Evolutionary conservation across 2,329 filamentous ascomycete genomes (phyloP).

Genomic region (Ascocoryne sarcoides): DNA sequence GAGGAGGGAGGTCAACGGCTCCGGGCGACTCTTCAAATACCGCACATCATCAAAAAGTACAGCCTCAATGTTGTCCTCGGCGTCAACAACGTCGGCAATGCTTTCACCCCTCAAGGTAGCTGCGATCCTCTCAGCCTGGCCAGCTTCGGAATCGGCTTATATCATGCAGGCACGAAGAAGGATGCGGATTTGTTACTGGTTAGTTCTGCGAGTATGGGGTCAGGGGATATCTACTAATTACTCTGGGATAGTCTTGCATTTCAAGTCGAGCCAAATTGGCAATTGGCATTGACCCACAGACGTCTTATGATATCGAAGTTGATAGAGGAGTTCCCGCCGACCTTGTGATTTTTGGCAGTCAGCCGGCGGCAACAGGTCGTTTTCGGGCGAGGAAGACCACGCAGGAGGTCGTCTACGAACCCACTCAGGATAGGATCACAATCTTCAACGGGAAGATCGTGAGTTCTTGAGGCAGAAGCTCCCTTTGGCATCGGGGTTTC

Average conservation of each 20-base stretch:
- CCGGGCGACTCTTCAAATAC: conserved; percentile 54
- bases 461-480: conserved; percentile 3
- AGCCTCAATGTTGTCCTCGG: conserved; percentile 52
- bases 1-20: conserved; percentile 28
- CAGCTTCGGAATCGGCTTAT: conserved; percentile 54
- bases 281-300: conserved; percentile 18
- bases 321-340: conserved; percentile 21
- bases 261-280: conserved; percentile 24
- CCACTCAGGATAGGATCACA: conserved; percentile 20
- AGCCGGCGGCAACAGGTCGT: conserved; percentile 5
- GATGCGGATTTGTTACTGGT: conserved; percentile 52
- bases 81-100: conserved; percentile 67
- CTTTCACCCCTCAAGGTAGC: conserved; percentile 62
- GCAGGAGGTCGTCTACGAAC: conserved; percentile 25
- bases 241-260: conserved; percentile 23
- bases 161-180: conserved; percentile 53
- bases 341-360: conserved; percentile 23
- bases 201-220: conserved; percentile 21
- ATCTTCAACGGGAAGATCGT: conserved; percentile 19
- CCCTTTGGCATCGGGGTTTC: too few species aligned
- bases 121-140: conserved; percentile 58
- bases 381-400: conserved; percentile 22
- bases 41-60: conserved; percentile 49
- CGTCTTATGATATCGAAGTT: conserved; percentile 11
- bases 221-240: conserved; percentile 3